Evolutionary conservation across 2,329 filamentous ascomycete genomes (phyloP), one percentile per base, ranked within the genome.

Genomic region (Pseudogymnoascus sp.): DNA sequence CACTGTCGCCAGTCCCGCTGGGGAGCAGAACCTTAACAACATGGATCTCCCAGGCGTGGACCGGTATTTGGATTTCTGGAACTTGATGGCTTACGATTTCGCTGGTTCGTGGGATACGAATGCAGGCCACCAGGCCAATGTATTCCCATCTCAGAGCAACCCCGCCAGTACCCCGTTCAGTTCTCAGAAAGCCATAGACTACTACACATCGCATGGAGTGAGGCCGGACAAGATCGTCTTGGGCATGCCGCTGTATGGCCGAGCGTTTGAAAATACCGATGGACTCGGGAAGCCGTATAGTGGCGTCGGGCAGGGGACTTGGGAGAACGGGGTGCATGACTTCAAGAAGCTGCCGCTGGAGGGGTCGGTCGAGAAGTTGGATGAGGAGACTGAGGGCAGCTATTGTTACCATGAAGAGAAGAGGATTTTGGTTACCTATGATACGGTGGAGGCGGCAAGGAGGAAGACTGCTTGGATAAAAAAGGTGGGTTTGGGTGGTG

Each of bases 221-320:
- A 71, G 81, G 0, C 73, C 85, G 0, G 72, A 79, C 65, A 97
- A 96, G 76, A 84, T 97, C 62, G 89, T 96, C 2, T 75, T 97
- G 12, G 92, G 93, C 2, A 93, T 97, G 89, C 92, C 93, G 1
- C 78, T 97, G 11, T 97, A 97, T 73, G 93, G 93, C 1, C 89
- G 92, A 37, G 85, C 90, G 0, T 97, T 97, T 73, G 81, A 86
- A 68, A 84, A 85, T 67, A 97, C 93, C 0, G 81, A 88, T 25
- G 92, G 92, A 0, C 82, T 85, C 0, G 93, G 93, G 0, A 74
- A 79, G 33, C 76, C 84, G 0, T 97, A 82, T 75, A 82, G 75
- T 59, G 92, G 91, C 5, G 80, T 90, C 7, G 92, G 92, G 1
- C 80, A 86, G 62, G 93, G 92, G 0, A 89, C 83, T 63, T 97